These are phyloP conservation scores for Eimeria falciformis DNA, from an alignment of 169 alveolate genomes.

Conservation along the genomic window DNA sequence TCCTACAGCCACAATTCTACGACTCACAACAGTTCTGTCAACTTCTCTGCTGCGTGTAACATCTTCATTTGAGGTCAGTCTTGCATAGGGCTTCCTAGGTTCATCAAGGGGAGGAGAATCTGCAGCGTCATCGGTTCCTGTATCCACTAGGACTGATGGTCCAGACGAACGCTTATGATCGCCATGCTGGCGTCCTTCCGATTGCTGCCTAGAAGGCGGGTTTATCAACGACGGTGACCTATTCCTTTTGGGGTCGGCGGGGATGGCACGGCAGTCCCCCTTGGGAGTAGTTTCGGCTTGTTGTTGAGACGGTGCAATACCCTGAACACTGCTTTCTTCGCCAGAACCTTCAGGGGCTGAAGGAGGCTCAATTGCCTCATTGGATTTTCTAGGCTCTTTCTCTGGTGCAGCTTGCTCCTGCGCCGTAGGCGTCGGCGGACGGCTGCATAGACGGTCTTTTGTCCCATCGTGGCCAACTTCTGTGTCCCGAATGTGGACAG, in stretches of 20 bases:
- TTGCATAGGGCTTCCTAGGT: background rate
- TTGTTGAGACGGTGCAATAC: background rate
- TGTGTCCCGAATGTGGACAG: background rate
- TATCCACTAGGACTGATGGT: background rate
- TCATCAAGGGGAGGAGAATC: background rate
- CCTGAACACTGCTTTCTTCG: constrained; percentile 4
- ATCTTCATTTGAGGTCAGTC: constrained; percentile 7
- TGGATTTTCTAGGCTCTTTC: background rate
- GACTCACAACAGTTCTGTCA: constrained; percentile 23
- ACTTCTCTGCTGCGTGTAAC: background rate
- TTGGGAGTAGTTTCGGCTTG: constrained; percentile 27
- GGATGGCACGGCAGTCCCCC: background rate
- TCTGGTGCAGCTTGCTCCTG: constrained; percentile 33
- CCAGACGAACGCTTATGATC: constrained; percentile 8
- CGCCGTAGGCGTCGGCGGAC: constrained; percentile 5
- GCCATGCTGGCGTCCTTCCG: background rate
- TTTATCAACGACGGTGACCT: constrained; percentile 6
- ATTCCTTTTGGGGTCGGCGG: background rate
- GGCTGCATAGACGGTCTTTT: background rate
- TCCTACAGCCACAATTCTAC: constrained; percentile 51
- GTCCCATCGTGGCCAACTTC: constrained; percentile 22
- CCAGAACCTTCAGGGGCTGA: background rate
- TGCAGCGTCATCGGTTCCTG: background rate
- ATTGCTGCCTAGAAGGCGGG: background rate
- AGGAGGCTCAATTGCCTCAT: background rate